Evolutionary conservation across 2,329 filamentous ascomycete species (phyloP), one percentile per base, ranked within the genome.

Genomic region (Phyllosticta capitalensis): DNA sequence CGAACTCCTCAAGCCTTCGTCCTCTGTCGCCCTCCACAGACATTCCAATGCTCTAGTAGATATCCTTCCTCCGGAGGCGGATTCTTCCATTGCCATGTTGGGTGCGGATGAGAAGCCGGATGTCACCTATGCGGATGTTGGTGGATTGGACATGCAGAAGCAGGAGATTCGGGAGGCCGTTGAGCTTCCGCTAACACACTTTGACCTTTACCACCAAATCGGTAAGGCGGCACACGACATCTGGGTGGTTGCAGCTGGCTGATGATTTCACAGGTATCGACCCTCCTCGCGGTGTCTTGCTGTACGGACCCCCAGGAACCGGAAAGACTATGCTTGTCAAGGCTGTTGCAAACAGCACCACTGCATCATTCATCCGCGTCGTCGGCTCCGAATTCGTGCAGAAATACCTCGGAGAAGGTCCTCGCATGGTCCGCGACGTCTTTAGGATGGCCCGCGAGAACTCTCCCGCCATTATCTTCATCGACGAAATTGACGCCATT

Each of bases 391-490:
- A 99, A 73, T 97, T 99, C 69, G 94, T 99, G 57, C 94, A 99
- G 73, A 99, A 99, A 78, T 99, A 99, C 70, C 83, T 99, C 1
- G 94, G 94, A 73, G 94, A 99, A 74, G 94, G 94, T 56, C 94
- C 94, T 57, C 90, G 94, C 66, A 99, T 99, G 94, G 94, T 99
- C 58, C 90, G 94, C 69, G 94, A 99, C 73, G 94, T 99, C 49
- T 99, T 99, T 83, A 84, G 94, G 63, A 99, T 99, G 94, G 94
- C 94, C 45, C 87, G 94, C 63, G 94, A 99, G 79, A 99, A 99
- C 79, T 92, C 91, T 0, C 94, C 94, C 0, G 89, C 92, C 61
- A 99, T 99, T 74, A 99, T 99, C 77, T 99, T 99, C 81, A 99
- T 99, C 72, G 94, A 99, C 72, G 94, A 99, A 75, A 96, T 99